Conservation (phyloP, 1,139 yeast species). For the Suhomyces taliae region DNA sequence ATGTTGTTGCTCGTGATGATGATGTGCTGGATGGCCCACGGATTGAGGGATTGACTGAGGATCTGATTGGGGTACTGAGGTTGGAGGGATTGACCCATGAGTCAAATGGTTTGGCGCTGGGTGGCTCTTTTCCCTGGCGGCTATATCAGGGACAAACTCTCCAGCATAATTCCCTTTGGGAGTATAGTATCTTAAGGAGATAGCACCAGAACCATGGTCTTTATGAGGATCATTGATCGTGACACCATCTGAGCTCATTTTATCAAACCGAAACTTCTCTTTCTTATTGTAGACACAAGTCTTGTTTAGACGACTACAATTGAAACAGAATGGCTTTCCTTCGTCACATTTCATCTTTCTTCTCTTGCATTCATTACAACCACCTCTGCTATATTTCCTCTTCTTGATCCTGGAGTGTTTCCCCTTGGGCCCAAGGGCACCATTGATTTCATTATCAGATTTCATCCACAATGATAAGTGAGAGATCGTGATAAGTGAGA, state of each 20-base stretch:
- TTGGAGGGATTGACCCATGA: not conserved
- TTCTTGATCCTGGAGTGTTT: slow-evolving; percentile 27
- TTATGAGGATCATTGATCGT: not conserved
- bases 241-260: not conserved
- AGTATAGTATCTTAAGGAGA: slow-evolving; percentile 6
- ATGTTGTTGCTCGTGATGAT: no score
- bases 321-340: slow-evolving; percentile 25
- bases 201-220: not conserved
- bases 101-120: not conserved
- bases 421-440: not conserved
- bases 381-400: slow-evolving; percentile 56
- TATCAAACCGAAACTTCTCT: slow-evolving; percentile 31
- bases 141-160: not conserved
- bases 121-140: not conserved
- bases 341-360: slow-evolving; percentile 53
- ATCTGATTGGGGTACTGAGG: not conserved
- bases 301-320: slow-evolving; percentile 52
- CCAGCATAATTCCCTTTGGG: slow-evolving; percentile 4
- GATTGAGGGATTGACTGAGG: no score
- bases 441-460: not conserved
- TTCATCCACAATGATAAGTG: not conserved
- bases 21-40: no score
- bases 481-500: not conserved
- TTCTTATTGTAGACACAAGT: slow-evolving; percentile 44
- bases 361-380: slow-evolving; percentile 64